phyloP scores from a whole-genome alignment of 2,329 filamentous ascomycete genomes.

The Aspergillus persii region DNA sequence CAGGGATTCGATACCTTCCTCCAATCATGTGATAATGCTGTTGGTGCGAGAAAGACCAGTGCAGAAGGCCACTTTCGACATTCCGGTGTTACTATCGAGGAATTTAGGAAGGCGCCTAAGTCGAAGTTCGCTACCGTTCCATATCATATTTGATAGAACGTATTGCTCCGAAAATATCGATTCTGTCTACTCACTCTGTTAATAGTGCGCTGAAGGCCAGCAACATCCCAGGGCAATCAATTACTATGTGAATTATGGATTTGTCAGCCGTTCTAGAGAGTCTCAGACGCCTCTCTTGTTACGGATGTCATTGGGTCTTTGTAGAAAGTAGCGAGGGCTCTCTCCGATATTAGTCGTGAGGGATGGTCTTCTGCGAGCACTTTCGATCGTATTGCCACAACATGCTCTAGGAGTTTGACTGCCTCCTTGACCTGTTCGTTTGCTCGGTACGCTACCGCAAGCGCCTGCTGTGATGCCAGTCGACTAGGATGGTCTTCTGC shows the following conservation, averaged over 20 bases:
- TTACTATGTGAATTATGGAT: background rate
- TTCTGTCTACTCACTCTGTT: background rate
- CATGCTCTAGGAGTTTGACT: background rate
- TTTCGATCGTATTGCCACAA: background rate
- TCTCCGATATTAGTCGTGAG: background rate
- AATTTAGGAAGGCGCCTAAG: constrained; percentile 16
- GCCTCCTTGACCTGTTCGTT: background rate
- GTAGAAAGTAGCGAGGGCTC: background rate
- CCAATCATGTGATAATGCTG: constrained; percentile 6
- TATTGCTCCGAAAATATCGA: background rate
- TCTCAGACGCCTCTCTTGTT: background rate
- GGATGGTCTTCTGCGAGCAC: background rate
- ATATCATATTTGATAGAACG: background rate
- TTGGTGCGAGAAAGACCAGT: background rate
- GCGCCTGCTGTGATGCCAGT: background rate
- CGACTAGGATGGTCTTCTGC: background rate
- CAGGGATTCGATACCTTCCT: no score
- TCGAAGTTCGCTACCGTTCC: constrained; percentile 17
- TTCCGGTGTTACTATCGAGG: background rate
- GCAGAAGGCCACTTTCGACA: background rate
- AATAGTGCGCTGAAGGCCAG: background rate
- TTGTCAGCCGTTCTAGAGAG: background rate
- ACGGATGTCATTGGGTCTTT: background rate
- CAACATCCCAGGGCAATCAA: background rate
- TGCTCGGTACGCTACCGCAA: background rate